A percentile compares a stretch with the other conserved stretches of the same genome.
These are phyloP conservation scores for Pythium phragmitis DNA, from an alignment of 352 stramenopile genomes.

Conservation along the genomic window DNA sequence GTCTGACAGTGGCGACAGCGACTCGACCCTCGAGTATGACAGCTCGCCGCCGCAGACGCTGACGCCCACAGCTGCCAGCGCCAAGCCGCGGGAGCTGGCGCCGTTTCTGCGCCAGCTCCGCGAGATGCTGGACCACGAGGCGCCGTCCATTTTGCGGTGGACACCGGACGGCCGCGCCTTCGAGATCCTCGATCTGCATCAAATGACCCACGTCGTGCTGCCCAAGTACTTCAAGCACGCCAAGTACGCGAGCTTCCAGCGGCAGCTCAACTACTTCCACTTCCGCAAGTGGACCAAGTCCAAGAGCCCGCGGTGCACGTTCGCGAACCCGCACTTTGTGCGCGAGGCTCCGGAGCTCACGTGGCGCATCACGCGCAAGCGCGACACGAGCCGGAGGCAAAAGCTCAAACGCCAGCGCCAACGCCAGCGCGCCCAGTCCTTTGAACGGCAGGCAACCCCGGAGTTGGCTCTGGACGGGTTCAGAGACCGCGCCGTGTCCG, in stretches of 20 bases:
- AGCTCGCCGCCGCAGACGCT: too few relatives aligned
- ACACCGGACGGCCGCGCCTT: slow-evolving; percentile 31
- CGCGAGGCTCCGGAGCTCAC: slow-evolving; percentile 28
- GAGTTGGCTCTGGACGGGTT: background rate
- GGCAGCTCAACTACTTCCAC: slow-evolving; percentile 94
- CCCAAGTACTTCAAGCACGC: slow-evolving; percentile 94
- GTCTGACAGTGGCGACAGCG: background rate
- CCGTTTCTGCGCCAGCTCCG: slow-evolving; percentile 45
- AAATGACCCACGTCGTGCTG: slow-evolving; percentile 46
- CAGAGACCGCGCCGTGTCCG: slow-evolving; percentile 2
- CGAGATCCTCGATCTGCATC: slow-evolving; percentile 36
- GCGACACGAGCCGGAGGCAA: slow-evolving; percentile 4
- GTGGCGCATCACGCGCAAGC: slow-evolving; percentile 30
- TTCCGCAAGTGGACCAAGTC: slow-evolving; percentile 92
- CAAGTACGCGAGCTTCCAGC: slow-evolving; percentile 93
- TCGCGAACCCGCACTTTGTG: slow-evolving; percentile 48
- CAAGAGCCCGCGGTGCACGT: slow-evolving; percentile 69
- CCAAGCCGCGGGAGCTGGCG: slow-evolving; percentile 9
- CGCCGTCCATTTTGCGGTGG: slow-evolving; percentile 29
- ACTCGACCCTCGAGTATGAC: too few relatives aligned
- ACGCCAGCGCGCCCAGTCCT: slow-evolving; percentile 17
- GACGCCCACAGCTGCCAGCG: too few relatives aligned
- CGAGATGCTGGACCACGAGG: slow-evolving; percentile 50
- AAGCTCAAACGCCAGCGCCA: background rate
- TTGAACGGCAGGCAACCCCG: background rate